Evolutionary conservation across 345 rosid genomes (phyloP), one percentile per base, ranked within the genome.

Genomic region (Eucalyptus regnans): DNA sequence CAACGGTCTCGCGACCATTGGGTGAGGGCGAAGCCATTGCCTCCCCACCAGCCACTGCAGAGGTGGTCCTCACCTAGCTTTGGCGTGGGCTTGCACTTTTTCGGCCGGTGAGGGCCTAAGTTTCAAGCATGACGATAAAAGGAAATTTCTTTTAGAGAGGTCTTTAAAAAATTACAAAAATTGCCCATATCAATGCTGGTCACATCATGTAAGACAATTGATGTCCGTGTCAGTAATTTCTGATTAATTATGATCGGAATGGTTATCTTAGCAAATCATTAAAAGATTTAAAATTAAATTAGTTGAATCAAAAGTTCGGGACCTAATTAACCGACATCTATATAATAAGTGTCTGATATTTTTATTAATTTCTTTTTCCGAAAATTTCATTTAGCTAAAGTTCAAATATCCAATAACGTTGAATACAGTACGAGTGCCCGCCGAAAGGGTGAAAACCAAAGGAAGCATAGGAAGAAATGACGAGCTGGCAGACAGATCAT

Each of bases 151-250:
- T 41, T 43, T 14, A 15, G 5, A n/a, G 3, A 12, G 29, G 3
- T 15, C 17, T n/a, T 15, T 7, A 31, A 66, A 66, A 66, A 16
- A 12, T 60, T 31, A 15, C 10, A n/a, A 3, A n/a, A 66, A 14
- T 66, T 15, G 5, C 9, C 10, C 1, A 4, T 4, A 8, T 7
- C 4, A 14, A 16, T 8, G 9, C 3, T 4, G 0, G 0, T n/a
- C 5, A 7, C 4, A 8, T 14, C 5, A 64, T 7, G 1, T n/a
- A 15, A 17, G 22, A 15, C 3, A 14, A 14, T 15, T 7, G 18
- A 8, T 14, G 3, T 3, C 0, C 2, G 0, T 1, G 3, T 31
- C 1, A 7, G 2, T 8, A 3, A 66, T 31, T 68, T 68, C 0
- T 5, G 1, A 18, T 31, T 3, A 31, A 31, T 66, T 68, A 17